Percentiles rank a stretch among this genome's conserved stretches.
These are phyloP conservation scores for Lentinula aciculospora DNA, from an alignment of 768 basidiomycete species.

Conservation along the genomic window DNA sequence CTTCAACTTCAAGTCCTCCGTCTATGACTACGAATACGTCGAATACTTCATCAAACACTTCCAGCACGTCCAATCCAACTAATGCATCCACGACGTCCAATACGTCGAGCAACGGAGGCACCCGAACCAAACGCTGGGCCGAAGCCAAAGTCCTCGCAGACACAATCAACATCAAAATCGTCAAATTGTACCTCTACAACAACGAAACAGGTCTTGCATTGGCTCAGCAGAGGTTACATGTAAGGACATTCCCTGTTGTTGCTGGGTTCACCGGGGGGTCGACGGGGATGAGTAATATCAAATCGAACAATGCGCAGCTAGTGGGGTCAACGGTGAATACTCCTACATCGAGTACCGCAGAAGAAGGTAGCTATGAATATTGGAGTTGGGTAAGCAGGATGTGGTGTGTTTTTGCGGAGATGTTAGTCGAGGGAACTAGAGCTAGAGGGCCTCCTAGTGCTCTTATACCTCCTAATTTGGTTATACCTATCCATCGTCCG, in stretches of 20 bases:
- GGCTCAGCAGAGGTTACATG: constrained; percentile 81
- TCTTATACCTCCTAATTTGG: constrained; percentile 36
- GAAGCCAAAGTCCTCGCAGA: constrained; percentile 97
- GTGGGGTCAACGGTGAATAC: too few species aligned
- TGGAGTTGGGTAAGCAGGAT: constrained; percentile 96
- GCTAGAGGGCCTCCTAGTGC: background rate
- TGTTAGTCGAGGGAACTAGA: constrained; percentile 76
- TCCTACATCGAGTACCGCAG: background rate
- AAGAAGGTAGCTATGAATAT: constrained; percentile 91
- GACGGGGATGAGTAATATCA: background rate
- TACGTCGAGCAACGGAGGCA: background rate
- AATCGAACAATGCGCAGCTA: too few species aligned
- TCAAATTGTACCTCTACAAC: constrained; percentile 88
- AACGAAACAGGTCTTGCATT: constrained; percentile 79
- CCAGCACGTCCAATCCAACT: too few species aligned
- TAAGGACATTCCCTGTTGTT: constrained; percentile 79
- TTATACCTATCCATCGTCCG: constrained; percentile 56
- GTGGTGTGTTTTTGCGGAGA: constrained; percentile 64
- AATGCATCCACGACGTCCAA: too few species aligned
- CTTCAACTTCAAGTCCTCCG: too few species aligned
- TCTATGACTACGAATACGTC: too few species aligned
- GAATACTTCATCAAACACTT: too few species aligned
- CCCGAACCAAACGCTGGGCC: constrained; percentile 76
- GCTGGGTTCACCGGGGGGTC: constrained; percentile 20
- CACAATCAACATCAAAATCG: constrained; percentile 89